A percentile compares a stretch with the other conserved stretches of the same genome.
Conservation (phyloP, 2,329 filamentous ascomycete species). For the Colletotrichum shisoi region DNA sequence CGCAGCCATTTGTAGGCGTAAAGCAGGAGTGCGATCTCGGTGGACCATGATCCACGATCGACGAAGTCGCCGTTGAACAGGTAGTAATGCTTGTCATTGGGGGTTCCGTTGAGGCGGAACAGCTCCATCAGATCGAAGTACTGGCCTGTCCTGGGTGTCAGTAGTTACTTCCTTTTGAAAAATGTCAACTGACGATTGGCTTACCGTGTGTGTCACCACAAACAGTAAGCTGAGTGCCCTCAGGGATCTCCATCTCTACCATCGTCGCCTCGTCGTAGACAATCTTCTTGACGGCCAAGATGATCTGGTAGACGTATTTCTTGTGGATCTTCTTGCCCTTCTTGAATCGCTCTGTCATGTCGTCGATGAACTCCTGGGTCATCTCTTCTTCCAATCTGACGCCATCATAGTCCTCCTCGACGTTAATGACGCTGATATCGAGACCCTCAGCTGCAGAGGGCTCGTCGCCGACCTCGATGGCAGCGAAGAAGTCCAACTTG, state of each 20-base stretch:
- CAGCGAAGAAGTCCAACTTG: slow-evolving; percentile 89
- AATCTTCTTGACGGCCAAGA: slow-evolving; percentile 87
- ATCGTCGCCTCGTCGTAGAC: slow-evolving; percentile 94
- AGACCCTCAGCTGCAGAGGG: slow-evolving; percentile 91
- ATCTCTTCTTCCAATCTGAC: slow-evolving; percentile 79
- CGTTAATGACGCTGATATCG: slow-evolving; percentile 82
- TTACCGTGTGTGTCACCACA: slow-evolving; percentile 96
- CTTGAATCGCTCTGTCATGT: slow-evolving; percentile 97
- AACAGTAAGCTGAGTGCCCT: slow-evolving; percentile 83
- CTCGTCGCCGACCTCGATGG: slow-evolving; percentile 91
- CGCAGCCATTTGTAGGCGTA: slow-evolving; percentile 98
- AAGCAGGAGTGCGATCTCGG: slow-evolving; percentile 90
- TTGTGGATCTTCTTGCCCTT: slow-evolving; percentile 91
- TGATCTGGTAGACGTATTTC: slow-evolving; percentile 98
- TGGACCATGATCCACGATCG: slow-evolving; percentile 96
- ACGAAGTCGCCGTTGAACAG: slow-evolving; percentile 99
- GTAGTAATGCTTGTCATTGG: slow-evolving; percentile 87
- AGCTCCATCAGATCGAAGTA: slow-evolving; percentile 98
- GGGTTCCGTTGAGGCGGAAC: slow-evolving; percentile 88
- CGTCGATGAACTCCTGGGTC: slow-evolving; percentile 95
- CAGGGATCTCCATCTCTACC: slow-evolving; percentile 86
- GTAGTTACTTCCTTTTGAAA: slow-evolving; percentile 30
- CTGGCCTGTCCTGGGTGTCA: slow-evolving; percentile 69
- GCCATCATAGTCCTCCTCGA: slow-evolving; percentile 88
- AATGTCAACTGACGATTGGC: slow-evolving; percentile 38